These are phyloP conservation scores for Mucor lusitanicus DNA, from an alignment of 371 early-diverging fungal genomes.

Conservation along the genomic window DNA sequence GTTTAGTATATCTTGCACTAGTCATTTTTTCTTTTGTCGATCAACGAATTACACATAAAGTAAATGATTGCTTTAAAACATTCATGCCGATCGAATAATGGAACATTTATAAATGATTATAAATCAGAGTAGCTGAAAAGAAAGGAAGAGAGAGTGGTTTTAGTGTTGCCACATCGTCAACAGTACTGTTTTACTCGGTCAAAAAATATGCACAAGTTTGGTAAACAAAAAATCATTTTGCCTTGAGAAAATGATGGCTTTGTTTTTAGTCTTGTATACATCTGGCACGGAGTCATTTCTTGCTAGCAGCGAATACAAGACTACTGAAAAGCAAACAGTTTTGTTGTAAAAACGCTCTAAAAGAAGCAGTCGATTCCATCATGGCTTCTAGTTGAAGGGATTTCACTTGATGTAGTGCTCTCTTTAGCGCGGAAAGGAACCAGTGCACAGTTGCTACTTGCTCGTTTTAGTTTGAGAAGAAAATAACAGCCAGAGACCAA, in stretches of 20 bases:
- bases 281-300: neutral
- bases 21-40: too few relatives aligned
- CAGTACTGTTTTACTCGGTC: too few relatives aligned
- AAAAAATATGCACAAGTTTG: too few relatives aligned
- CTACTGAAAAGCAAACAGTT: neutral
- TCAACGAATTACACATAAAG: too few relatives aligned
- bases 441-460: neutral
- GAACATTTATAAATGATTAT: too few relatives aligned
- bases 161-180: too few relatives aligned
- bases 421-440: neutral
- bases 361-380: neutral
- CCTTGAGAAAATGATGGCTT: neutral
- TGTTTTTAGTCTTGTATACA: neutral
- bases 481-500: neutral
- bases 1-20: too few relatives aligned
- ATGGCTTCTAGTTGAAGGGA: neutral
- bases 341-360: neutral
- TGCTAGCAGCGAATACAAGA: neutral
- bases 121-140: too few relatives aligned
- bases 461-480: neutral
- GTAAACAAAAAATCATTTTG: neutral
- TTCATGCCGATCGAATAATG: too few relatives aligned
- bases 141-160: too few relatives aligned
- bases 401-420: neutral
- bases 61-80: too few relatives aligned